phyloP scores from a whole-genome alignment of 208 protist species.

The Blastocrithidia nonstop region DNA sequence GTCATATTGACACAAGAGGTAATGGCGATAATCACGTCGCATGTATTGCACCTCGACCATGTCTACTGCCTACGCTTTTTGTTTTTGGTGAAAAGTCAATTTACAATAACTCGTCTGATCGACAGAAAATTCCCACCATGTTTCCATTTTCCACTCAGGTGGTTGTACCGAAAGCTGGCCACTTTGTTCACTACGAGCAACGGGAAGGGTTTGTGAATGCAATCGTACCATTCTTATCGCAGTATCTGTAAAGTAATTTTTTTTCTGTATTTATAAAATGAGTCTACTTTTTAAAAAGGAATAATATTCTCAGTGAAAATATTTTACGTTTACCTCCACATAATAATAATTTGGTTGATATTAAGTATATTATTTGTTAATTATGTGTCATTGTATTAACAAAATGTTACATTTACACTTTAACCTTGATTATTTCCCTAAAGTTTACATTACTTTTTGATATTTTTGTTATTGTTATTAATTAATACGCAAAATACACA shows the following conservation, averaged over 20 bases:
- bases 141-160: constrained; percentile 50
- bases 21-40: not conserved
- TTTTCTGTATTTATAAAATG: no score
- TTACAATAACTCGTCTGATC: constrained; percentile 36
- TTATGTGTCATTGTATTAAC: no score
- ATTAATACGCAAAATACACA: not conserved
- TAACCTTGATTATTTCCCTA: no score
- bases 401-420: no score
- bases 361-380: no score
- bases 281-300: no score
- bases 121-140: constrained; percentile 20
- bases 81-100: constrained; percentile 71
- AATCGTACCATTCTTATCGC: constrained; percentile 45
- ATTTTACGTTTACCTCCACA: constrained; percentile 1
- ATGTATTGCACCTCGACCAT: constrained; percentile 14
- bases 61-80: constrained; percentile 60
- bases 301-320: not conserved
- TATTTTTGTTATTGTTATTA: not conserved
- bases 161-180: constrained; percentile 41
- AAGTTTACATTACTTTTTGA: no score
- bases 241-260: constrained; percentile 12
- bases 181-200: constrained; percentile 83
- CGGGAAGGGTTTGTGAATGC: constrained; percentile 42
- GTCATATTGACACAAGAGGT: not conserved
- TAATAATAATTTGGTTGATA: no score